phyloP scores from a whole-genome alignment of 441 rosid genomes.

The Pelargonium fulgidum region DNA sequence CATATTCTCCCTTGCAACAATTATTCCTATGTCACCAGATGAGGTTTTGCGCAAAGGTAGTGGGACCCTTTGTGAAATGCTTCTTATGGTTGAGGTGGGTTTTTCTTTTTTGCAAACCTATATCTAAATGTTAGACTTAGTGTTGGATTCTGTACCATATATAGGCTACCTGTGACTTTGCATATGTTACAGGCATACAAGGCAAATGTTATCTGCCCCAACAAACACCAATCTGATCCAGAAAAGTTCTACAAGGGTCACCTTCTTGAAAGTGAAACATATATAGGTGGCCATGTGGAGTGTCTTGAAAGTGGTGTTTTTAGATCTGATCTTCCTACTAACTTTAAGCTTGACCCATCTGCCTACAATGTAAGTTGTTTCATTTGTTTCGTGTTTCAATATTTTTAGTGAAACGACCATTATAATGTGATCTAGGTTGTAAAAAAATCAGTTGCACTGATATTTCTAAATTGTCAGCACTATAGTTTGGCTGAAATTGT shows the following conservation, averaged over 20 bases:
- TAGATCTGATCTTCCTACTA: constrained; percentile 92
- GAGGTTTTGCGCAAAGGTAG: constrained; percentile 99
- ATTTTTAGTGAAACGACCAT: constrained; percentile 8
- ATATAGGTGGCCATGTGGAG: constrained; percentile 97
- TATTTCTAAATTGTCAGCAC: neutral
- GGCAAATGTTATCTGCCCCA: constrained; percentile 97
- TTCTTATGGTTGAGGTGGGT: constrained; percentile 90
- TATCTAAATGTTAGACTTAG: constrained; percentile 18
- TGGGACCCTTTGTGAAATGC: constrained; percentile 99
- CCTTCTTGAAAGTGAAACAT: constrained; percentile 97
- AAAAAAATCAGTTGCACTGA: neutral
- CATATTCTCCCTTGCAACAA: constrained; percentile 94
- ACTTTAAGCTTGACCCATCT: constrained; percentile 77
- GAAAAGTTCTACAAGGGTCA: constrained; percentile 76
- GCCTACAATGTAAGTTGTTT: constrained; percentile 64
- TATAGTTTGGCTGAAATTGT: constrained; percentile 2
- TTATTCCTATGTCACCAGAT: constrained; percentile 97
- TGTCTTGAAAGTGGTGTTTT: constrained; percentile 99
- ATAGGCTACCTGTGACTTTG: constrained; percentile 22
- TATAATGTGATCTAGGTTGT: constrained; percentile 1
- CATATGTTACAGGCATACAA: constrained; percentile 64
- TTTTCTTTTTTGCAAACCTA: constrained; percentile 22
- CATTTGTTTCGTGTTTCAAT: constrained; percentile 18
- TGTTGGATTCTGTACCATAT: constrained; percentile 19
- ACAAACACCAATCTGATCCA: constrained; percentile 87